Percentiles rank a stretch among this genome's conserved stretches.
Evolutionary conservation across 2,329 filamentous ascomycete genomes (phyloP).

Genomic region (Colletotrichum sp.): DNA sequence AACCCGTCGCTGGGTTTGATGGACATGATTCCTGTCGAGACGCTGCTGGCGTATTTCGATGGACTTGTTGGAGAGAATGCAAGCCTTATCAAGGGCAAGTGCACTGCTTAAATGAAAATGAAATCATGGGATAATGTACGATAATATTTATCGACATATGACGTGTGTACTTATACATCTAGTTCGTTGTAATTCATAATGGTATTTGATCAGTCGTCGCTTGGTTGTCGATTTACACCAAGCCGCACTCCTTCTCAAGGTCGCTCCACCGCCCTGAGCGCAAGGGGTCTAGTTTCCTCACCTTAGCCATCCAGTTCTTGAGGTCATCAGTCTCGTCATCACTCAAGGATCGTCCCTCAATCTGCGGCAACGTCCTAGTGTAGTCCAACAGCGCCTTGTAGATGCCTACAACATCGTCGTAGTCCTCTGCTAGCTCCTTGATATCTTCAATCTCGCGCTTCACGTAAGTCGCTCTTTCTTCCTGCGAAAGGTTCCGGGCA

Average conservation of each 20-base stretch:
- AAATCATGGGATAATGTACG: conserved; percentile 6
- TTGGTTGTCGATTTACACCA: not conserved
- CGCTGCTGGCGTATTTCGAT: conserved; percentile 73
- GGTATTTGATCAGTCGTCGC: not conserved
- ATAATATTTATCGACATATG: not conserved
- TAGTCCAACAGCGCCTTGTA: conserved; percentile 87
- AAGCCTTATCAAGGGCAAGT: conserved; percentile 43
- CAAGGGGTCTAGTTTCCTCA: conserved; percentile 76
- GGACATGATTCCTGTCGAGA: conserved; percentile 73
- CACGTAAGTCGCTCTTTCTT: conserved; percentile 71
- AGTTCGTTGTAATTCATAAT: conserved; percentile 9
- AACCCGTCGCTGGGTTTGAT: conserved; percentile 70
- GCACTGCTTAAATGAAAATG: conserved; percentile 24
- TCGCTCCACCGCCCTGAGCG: conserved; percentile 79
- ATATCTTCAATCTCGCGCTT: conserved; percentile 76
- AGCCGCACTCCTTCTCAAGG: conserved; percentile 45
- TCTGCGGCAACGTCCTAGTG: conserved; percentile 60
- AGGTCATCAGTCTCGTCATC: conserved; percentile 50
- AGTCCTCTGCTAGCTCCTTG: conserved; percentile 67
- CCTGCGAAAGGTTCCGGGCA: conserved; percentile 63
- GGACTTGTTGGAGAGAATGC: conserved; percentile 65
- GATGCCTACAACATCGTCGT: conserved; percentile 74
- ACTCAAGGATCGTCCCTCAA: conserved; percentile 50
- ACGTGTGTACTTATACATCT: not conserved
- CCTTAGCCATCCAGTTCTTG: conserved; percentile 63